These are phyloP conservation scores for Globisporangium splendens DNA, from an alignment of 352 stramenopile genomes.

Conservation along the genomic window DNA sequence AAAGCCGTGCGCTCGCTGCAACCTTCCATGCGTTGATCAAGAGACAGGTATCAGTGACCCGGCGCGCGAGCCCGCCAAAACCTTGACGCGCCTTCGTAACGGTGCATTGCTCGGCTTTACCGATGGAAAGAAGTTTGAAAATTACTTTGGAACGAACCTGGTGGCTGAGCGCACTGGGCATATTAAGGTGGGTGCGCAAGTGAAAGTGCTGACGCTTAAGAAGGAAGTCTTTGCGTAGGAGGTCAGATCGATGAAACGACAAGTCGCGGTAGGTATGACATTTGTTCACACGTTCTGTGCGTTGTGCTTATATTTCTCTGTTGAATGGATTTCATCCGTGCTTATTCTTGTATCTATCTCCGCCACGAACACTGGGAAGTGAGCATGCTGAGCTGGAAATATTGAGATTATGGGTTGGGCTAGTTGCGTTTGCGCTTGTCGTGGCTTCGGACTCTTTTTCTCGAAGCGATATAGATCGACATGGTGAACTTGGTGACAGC, in stretches of 20 bases:
- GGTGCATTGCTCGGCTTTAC: conserved; percentile 57
- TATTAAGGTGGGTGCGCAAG: conserved; percentile 39
- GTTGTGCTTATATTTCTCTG: neutral
- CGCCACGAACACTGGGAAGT: conserved; percentile 49
- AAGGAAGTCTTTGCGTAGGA: conserved; percentile 40
- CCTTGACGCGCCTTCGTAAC: conserved; percentile 53
- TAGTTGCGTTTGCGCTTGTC: neutral
- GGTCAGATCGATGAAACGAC: neutral
- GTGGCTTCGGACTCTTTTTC: conserved; percentile 12
- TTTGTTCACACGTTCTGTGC: neutral
- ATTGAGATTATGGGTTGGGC: neutral
- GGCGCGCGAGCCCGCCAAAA: conserved; percentile 44
- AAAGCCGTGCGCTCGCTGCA: conserved; percentile 71
- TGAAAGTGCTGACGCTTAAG: conserved; percentile 74
- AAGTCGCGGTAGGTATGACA: neutral
- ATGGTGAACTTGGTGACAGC: conserved; percentile 2
- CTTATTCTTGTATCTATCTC: conserved; percentile 50
- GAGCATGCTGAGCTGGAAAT: conserved; percentile 20
- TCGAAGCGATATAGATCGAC: conserved; percentile 6
- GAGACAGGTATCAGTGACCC: conserved; percentile 46
- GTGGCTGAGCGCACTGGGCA: conserved; percentile 35
- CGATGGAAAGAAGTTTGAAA: conserved; percentile 40
- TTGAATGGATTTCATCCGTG: conserved; percentile 1
- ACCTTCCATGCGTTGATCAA: conserved; percentile 73
- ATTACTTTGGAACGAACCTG: conserved; percentile 82